A percentile compares a stretch with the other conserved stretches of the same genome.
phyloP scores from a whole-genome alignment of 441 rosid genomes.

The Eutrema salsugineum region DNA sequence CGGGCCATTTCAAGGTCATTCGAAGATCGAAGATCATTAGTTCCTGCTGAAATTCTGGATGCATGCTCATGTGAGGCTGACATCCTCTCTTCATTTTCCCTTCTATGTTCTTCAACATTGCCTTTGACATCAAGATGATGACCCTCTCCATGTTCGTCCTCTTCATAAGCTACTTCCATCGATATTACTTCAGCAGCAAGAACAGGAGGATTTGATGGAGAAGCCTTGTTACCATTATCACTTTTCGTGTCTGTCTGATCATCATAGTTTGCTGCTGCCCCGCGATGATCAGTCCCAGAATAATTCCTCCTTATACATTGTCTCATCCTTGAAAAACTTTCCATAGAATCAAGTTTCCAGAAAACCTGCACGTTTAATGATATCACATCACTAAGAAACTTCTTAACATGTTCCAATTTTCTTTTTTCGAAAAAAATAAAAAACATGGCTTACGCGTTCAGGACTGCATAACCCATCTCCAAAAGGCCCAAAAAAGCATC shows the following conservation, averaged over 20 bases:
- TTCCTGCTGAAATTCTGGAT: constrained; percentile 45
- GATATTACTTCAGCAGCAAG: constrained; percentile 92
- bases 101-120: constrained; percentile 40
- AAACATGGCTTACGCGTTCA: constrained; percentile 56
- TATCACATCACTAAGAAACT: constrained; percentile 14
- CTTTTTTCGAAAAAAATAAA: too few relatives aligned
- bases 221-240: constrained; percentile 46
- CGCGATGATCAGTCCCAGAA: constrained; percentile 84
- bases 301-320: constrained; percentile 82
- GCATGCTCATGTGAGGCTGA: constrained; percentile 52
- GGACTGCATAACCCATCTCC: constrained; percentile 58
- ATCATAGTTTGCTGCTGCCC: constrained; percentile 92
- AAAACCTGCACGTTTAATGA: constrained; percentile 55
- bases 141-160: constrained; percentile 74
- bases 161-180: constrained; percentile 69
- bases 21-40: constrained; percentile 48
- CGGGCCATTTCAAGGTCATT: constrained; percentile 50
- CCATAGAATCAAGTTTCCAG: constrained; percentile 98
- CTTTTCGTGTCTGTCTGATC: constrained; percentile 50
- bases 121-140: constrained; percentile 55
- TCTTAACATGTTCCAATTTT: constrained; percentile 13
- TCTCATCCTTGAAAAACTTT: constrained; percentile 98
- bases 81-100: constrained; percentile 43
- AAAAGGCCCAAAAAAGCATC: constrained; percentile 85
- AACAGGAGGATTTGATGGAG: constrained; percentile 65